phyloP scores from a whole-genome alignment of 768 basidiomycete species.

The Lyophyllum shimeji region DNA sequence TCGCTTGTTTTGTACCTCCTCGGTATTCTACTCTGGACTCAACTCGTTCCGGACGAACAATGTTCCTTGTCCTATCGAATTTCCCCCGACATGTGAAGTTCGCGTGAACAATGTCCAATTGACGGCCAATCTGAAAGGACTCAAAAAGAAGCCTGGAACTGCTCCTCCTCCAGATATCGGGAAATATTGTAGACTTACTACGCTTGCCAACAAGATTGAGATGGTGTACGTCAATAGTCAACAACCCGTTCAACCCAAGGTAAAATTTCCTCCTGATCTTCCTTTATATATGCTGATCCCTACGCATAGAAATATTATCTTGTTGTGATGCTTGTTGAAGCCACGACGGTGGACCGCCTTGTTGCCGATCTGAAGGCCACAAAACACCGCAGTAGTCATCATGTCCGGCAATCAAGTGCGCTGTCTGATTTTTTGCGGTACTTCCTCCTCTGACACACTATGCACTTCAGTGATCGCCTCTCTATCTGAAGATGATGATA shows the following conservation, averaged over 20 bases:
- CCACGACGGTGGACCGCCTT: conserved; percentile 65
- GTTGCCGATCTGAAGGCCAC: conserved; percentile 69
- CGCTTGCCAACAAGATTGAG: conserved; percentile 66
- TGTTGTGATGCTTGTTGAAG: conserved; percentile 81
- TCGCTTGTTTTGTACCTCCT: conserved; percentile 87
- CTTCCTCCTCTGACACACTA: conserved; percentile 8
- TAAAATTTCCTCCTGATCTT: conserved; percentile 26
- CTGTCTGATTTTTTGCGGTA: neutral
- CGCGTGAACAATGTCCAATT: conserved; percentile 75
- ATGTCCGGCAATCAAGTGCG: conserved; percentile 70
- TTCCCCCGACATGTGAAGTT: conserved; percentile 89
- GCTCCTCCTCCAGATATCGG: conserved; percentile 82
- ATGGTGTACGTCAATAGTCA: conserved; percentile 92
- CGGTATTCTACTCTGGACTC: conserved; percentile 59
- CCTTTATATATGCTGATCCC: conserved; percentile 2
- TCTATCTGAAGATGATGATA: conserved; percentile 81
- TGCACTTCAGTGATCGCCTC: conserved; percentile 53
- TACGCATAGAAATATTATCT: conserved; percentile 80
- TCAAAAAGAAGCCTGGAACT: conserved; percentile 95
- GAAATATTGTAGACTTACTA: conserved; percentile 38
- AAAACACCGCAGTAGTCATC: conserved; percentile 61
- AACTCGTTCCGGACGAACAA: conserved; percentile 52
- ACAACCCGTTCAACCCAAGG: conserved; percentile 73
- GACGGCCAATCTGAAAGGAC: conserved; percentile 77
- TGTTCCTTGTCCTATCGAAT: conserved; percentile 78